Evolutionary conservation across 2,329 filamentous ascomycete species (phyloP).

Genomic region (Aphanocladium album): DNA sequence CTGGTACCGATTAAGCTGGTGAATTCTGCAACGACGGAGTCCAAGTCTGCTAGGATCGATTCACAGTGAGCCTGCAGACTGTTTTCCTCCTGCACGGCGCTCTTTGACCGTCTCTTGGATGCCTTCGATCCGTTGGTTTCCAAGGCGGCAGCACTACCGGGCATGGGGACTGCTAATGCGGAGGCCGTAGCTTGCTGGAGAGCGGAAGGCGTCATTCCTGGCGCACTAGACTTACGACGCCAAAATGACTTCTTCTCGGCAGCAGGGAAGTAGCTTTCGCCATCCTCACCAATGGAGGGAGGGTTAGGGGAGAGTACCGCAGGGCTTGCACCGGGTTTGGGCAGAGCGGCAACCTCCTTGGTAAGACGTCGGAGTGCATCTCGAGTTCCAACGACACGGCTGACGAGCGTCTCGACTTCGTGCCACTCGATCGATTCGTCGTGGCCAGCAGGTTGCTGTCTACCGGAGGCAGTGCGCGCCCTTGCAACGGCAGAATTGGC

Average conservation of each 20-base stretch:
- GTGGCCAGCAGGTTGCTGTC: conserved; percentile 27
- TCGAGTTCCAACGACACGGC: conserved; percentile 77
- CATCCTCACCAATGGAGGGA: conserved; percentile 44
- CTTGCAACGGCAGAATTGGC: conserved; percentile 16
- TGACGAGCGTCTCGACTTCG: conserved; percentile 78
- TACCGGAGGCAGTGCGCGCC: conserved; percentile 17
- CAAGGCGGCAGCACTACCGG: conserved; percentile 29
- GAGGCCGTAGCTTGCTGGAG: conserved; percentile 35
- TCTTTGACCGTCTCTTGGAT: conserved; percentile 32
- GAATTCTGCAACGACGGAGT: conserved; percentile 79
- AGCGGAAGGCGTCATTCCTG: conserved; percentile 36
- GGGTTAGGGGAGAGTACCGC: conserved; percentile 38
- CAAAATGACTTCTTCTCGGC: conserved; percentile 74
- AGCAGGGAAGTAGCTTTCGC: conserved; percentile 50
- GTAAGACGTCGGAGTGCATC: conserved; percentile 84
- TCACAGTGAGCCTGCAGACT: conserved; percentile 78
- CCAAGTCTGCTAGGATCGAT: conserved; percentile 77
- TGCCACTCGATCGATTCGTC: conserved; percentile 80
- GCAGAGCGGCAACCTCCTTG: conserved; percentile 67
- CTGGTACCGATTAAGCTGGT: conserved; percentile 69
- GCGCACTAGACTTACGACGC: conserved; percentile 75
- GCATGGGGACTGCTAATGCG: conserved; percentile 38
- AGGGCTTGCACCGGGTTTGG: conserved; percentile 21
- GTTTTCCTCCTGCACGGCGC: conserved; percentile 48
- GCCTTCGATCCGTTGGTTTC: conserved; percentile 28